These are phyloP conservation scores for Pseudogymnoascus sp. DNA, from an alignment of 2,329 filamentous ascomycete species.

Conservation along the genomic window DNA sequence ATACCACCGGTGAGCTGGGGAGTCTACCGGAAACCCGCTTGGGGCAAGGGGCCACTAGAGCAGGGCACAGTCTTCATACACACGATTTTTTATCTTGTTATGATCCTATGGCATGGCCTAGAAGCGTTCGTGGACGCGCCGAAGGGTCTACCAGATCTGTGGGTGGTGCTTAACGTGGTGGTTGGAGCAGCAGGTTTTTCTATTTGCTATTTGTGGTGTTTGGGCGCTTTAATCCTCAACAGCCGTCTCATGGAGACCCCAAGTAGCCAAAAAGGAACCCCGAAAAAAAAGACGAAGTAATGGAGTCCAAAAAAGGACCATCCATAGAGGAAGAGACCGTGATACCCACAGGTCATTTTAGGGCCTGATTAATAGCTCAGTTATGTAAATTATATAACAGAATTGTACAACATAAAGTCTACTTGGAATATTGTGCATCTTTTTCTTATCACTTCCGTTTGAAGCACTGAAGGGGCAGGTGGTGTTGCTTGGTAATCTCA, in stretches of 20 bases:
- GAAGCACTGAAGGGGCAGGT: neutral
- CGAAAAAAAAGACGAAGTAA: neutral
- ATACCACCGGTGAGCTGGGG: slow-evolving; percentile 71
- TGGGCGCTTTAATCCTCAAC: slow-evolving; percentile 50
- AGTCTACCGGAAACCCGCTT: slow-evolving; percentile 53
- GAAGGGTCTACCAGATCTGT: slow-evolving; percentile 77
- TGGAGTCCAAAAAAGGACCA: neutral
- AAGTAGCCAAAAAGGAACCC: neutral
- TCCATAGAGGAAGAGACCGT: neutral
- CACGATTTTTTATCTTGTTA: slow-evolving; percentile 65
- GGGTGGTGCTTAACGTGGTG: slow-evolving; percentile 86
- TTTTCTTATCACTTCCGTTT: neutral
- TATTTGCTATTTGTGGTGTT: slow-evolving; percentile 86
- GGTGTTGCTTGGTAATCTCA: slow-evolving; percentile 2
- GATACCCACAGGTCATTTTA: neutral
- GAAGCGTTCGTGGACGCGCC: slow-evolving; percentile 67
- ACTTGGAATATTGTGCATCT: neutral
- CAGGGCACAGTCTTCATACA: slow-evolving; percentile 62
- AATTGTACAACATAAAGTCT: neutral
- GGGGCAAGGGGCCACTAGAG: slow-evolving; percentile 36
- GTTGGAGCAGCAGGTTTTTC: slow-evolving; percentile 80
- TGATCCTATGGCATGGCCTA: slow-evolving; percentile 74
- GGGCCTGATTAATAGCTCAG: neutral
- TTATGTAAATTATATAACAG: neutral
- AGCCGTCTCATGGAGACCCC: neutral